Evolutionary conservation across 176 grass and related monocot genomes (phyloP).

Genomic region (Triticum monococcum): DNA sequence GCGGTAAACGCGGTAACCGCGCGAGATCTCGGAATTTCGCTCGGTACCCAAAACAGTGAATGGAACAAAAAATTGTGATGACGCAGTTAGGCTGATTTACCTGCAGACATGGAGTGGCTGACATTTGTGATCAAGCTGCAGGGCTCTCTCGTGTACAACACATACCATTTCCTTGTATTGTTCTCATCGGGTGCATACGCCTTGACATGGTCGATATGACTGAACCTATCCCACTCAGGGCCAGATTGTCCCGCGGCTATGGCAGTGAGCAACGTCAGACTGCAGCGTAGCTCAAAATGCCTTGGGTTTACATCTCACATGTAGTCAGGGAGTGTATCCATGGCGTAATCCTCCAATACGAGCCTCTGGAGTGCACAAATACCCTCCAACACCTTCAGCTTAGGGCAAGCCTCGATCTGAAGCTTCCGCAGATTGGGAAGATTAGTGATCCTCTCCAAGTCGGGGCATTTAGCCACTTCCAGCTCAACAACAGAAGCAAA

Average conservation of each 20-base stretch:
- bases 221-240: background rate
- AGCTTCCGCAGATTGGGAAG: background rate
- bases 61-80: too few relatives aligned
- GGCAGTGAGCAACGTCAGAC: background rate
- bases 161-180: background rate
- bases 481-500: background rate
- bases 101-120: too few relatives aligned
- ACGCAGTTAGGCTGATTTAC: too few relatives aligned
- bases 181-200: background rate
- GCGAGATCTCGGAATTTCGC: too few relatives aligned
- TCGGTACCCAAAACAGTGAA: too few relatives aligned
- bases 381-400: background rate
- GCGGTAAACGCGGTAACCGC: too few relatives aligned
- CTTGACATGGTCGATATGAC: background rate
- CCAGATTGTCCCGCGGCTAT: background rate
- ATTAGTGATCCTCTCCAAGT: background rate
- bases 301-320: background rate
- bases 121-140: background rate
- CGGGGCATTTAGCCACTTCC: accelerated
- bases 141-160: background rate
- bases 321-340: background rate
- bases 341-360: background rate
- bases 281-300: background rate
- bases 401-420: background rate
- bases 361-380: background rate